Base-by-base conservation (phyloP, 2,329 filamentous ascomycete genomes). In the Cladosporium austrohemisphaericum region DNA sequence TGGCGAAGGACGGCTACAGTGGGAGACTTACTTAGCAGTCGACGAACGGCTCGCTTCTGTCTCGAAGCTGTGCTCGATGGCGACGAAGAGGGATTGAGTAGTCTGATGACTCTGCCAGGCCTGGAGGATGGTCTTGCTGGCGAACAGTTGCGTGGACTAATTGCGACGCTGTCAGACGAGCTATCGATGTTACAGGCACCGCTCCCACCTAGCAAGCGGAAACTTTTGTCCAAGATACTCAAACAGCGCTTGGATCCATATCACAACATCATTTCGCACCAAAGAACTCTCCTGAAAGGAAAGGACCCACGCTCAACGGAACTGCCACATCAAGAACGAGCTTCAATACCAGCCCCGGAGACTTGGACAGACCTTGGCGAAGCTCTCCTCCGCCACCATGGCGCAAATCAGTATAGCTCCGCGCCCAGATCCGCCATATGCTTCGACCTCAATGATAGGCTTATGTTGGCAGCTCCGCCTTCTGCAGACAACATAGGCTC, bases 61-160 rank as follows among this genome's bases (percentile, higher is more conserved):
- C 64, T 84, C 25, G 81, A 85, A 63, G 79, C 80, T 54, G 78
- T 84, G 4, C 65, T 84, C 29, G 80, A 82, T 51, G 78, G 76
- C 38, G 80, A 83, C 53, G 78, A 81, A 28, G 78, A 81, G 49
- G 71, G 74, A 23, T 61, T 79, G 41, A 76, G 77, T 50, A 71
- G 73, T 28, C 68, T 77, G 20, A 63, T 79, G 20, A 75, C 76
- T 33, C 70, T 81, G n/a, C 72, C 81, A n/a, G 79, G 79, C 2
- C 61, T 82, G 16, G 77, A 81, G 47, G 76, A 79, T 57, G 71
- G 71, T 4, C 73, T 79, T 49, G 77, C 78, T 3, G 68, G 70
- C 19, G 74, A 78, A 52, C 72, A 77, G 43, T 64, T 82, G 28
- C 68, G 71, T 19, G 63, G 70, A 41, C 68, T 81, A 1, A 65